Evolutionary conservation across 1,284 basidiomycete species (phyloP).

Genomic region (Thecaphora thlaspeos): DNA sequence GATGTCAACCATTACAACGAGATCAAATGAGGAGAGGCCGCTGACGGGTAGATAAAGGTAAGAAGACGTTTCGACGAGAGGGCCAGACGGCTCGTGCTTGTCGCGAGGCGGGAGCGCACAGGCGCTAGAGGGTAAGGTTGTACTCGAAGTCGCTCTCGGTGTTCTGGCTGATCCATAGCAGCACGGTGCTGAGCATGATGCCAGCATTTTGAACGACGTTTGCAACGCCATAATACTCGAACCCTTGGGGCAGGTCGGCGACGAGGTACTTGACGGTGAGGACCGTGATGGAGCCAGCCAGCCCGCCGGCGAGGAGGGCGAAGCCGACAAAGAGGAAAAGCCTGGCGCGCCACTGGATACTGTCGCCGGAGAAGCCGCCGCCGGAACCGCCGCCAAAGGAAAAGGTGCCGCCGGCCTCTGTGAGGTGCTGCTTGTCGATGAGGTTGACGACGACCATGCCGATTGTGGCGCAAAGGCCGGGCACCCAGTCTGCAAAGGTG

Average conservation of each 20-base stretch:
- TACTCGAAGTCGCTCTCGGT: conserved; percentile 81
- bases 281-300: conserved; percentile 87
- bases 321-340: conserved; percentile 92
- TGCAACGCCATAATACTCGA: conserved; percentile 86
- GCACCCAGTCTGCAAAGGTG: conserved; percentile 89
- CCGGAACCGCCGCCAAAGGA: conserved; percentile 37
- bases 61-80: no score
- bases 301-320: conserved; percentile 90
- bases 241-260: conserved; percentile 71
- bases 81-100: no score
- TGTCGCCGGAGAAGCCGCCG: conserved; percentile 65
- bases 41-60: no score
- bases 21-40: no score
- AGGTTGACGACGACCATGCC: conserved; percentile 91
- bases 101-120: no score
- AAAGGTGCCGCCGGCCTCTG: conserved; percentile 59
- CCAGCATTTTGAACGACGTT: conserved; percentile 88
- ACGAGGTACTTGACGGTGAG: conserved; percentile 90
- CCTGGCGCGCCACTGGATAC: conserved; percentile 80
- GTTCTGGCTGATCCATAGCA: conserved; percentile 84
- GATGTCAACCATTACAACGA: no score
- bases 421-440: conserved; percentile 88
- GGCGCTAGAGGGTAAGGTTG: conserved; percentile 73
- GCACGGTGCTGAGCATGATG: conserved; percentile 83
- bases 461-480: conserved; percentile 86